Base-by-base conservation (phyloP, 768 basidiomycete species). In the Trametes punicea region DNA sequence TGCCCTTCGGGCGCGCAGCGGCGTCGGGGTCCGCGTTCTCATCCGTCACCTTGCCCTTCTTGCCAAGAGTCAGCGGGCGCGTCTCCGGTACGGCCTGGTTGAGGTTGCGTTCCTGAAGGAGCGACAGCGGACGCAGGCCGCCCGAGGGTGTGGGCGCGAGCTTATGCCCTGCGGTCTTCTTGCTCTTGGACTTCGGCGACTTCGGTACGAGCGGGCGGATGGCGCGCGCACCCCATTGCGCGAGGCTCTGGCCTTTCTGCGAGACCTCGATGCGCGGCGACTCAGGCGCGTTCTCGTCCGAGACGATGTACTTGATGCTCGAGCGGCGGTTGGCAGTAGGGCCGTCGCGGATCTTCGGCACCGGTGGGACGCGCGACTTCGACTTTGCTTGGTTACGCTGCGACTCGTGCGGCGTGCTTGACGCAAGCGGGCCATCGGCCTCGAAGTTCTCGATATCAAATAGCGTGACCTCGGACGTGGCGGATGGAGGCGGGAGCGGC, bases 301-400 rank as follows among this genome's bases (percentile, higher is more conserved):
- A 83, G 72, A 77, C 82, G 64, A 84, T 81, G 70, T 87, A 85
- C 56, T 79, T 72, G 69, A 87, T 82, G 63, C 81, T 83, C 51
- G 85, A 82, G 64, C 80, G 81, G 62, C 77, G 76, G 47, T 46
- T 54, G 51, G 51, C 48, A 11, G 55, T 61, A 21, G 64, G 44
- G 41, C 57, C 62, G 33, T 58, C 39, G 10, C 64, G 60, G 45
- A 60, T 51, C 60, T 52, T 40, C 26, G 66, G 67, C 27, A 65
- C 62, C 18, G 68, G 63, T 34, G 67, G 65, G 31, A 59, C 55
- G 51, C 55, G 64, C 38, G 51, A 42, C 47, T 63, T 59, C 23
- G 46, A 63, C 57, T 59, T 67, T 55, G 50, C 61, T 54, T 65
- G 57, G 53, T 60, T 56, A 39, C 51, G 36, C 54, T 74, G 69